These are phyloP conservation scores for Xerocomus spinulosus DNA, from an alignment of 768 basidiomycete species.

Conservation along the genomic window DNA sequence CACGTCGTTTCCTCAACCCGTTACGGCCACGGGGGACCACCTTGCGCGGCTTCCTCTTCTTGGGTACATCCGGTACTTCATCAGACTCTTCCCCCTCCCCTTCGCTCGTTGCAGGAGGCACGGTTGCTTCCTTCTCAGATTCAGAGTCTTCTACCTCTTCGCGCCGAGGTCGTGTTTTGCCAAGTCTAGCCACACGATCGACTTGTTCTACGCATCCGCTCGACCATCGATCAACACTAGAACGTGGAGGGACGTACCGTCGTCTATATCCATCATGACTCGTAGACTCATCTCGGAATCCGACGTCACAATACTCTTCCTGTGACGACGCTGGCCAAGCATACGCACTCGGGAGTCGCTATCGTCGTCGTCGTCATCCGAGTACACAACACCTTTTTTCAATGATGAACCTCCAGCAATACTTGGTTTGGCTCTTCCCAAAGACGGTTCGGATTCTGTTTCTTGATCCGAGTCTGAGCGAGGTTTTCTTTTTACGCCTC, in stretches of 20 bases:
- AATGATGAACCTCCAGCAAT: conserved; percentile 21
- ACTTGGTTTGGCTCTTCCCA: conserved; percentile 9
- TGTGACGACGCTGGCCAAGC: conserved; percentile 23
- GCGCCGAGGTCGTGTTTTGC: conserved; percentile 10
- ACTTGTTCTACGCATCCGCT: conserved; percentile 22
- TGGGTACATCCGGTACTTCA: conserved; percentile 32
- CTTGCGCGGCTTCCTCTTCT: conserved; percentile 47
- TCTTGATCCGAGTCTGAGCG: conserved; percentile 21
- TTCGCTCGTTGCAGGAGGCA: conserved; percentile 25
- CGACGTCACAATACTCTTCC: conserved; percentile 36
- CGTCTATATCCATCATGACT: conserved; percentile 79
- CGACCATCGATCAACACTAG: conserved; percentile 9
- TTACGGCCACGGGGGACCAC: conserved; percentile 71
- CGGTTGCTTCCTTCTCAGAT: conserved; percentile 31
- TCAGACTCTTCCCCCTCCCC: conserved; percentile 29
- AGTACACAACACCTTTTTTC: conserved; percentile 48
- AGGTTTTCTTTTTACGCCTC: conserved; percentile 44
- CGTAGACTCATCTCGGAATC: conserved; percentile 43
- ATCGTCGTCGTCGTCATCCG: conserved; percentile 58
- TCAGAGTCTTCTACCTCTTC: conserved; percentile 30
- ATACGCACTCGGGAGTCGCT: conserved; percentile 25
- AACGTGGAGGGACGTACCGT: conserved; percentile 44
- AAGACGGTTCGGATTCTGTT: conserved; percentile 16
- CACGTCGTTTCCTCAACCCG: conserved; percentile 68
- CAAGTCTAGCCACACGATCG: conserved; percentile 17